These are phyloP conservation scores for Lepidium aucheri DNA, from an alignment of 345 rosid genomes.

Conservation along the genomic window DNA sequence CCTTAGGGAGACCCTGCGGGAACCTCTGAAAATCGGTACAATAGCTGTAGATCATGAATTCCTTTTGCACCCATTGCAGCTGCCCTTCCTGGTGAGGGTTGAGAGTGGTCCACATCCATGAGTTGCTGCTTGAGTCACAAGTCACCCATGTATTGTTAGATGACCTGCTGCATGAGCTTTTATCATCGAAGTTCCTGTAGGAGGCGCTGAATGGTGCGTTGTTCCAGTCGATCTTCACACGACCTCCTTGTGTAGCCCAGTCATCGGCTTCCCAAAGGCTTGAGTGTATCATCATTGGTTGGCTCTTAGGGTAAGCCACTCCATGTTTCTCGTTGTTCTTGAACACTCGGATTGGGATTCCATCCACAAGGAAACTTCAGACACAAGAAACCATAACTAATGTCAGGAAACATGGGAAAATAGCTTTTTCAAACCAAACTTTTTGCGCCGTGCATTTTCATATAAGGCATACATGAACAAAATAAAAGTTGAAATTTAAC, in stretches of 20 bases:
- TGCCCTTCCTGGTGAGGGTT: conserved; percentile 16
- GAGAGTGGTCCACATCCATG: conserved; percentile 31
- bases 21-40: conserved; percentile 40
- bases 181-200: conserved; percentile 28
- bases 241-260: conserved; percentile 59
- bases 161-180: conserved; percentile 28
- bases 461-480: too few relatives aligned
- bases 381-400: background rate
- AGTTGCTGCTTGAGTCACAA: conserved; percentile 15
- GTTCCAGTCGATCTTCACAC: conserved; percentile 43
- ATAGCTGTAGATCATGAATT: conserved; percentile 52
- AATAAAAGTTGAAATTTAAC: too few relatives aligned
- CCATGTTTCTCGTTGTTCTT: conserved; percentile 44
- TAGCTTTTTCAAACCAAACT: too few relatives aligned
- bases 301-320: conserved; percentile 37
- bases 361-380: conserved; percentile 44
- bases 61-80: conserved; percentile 43
- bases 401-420: background rate
- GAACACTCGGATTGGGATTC: conserved; percentile 48
- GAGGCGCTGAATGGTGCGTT: conserved; percentile 46
- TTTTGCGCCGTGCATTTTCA: too few relatives aligned
- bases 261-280: conserved; percentile 55
- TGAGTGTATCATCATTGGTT: conserved; percentile 49
- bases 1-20: conserved; percentile 32
- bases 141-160: conserved; percentile 18